Percentiles rank a stretch among this genome's conserved stretches.
Conservation (phyloP, 2,329 filamentous ascomycete genomes). For the Fusarium pilosicola region DNA sequence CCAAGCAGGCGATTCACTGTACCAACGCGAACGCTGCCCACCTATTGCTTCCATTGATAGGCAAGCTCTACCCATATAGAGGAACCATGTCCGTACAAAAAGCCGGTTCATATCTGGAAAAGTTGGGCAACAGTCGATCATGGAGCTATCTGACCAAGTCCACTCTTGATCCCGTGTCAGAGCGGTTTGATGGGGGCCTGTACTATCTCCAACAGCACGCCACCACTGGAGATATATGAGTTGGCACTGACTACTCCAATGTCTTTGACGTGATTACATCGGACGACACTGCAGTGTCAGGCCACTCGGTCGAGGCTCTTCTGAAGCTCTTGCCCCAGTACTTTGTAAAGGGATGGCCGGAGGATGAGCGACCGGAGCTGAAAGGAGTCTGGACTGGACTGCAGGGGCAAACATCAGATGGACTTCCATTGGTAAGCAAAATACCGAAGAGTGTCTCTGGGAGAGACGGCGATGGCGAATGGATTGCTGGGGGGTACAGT, state of each 20-base stretch:
- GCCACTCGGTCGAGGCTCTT: not conserved
- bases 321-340: not conserved
- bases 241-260: not conserved
- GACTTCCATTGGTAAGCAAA: not conserved
- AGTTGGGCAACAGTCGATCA: not conserved
- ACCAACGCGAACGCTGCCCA: not conserved
- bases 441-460: not conserved
- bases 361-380: not conserved
- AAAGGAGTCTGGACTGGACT: not conserved
- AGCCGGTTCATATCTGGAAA: not conserved
- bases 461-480: not conserved
- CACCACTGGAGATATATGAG: not conserved
- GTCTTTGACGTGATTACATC: not conserved
- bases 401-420: not conserved
- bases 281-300: not conserved
- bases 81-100: not conserved
- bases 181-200: not conserved
- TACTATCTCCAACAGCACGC: not conserved
- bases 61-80: not conserved
- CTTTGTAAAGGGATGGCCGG: not conserved
- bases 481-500: not conserved
- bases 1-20: not conserved
- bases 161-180: not conserved
- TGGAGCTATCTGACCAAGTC: not conserved
- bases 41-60: not conserved